Evolutionary conservation across 140 eudicot species (phyloP).

Genomic region (Erigeron philadelphicus): DNA sequence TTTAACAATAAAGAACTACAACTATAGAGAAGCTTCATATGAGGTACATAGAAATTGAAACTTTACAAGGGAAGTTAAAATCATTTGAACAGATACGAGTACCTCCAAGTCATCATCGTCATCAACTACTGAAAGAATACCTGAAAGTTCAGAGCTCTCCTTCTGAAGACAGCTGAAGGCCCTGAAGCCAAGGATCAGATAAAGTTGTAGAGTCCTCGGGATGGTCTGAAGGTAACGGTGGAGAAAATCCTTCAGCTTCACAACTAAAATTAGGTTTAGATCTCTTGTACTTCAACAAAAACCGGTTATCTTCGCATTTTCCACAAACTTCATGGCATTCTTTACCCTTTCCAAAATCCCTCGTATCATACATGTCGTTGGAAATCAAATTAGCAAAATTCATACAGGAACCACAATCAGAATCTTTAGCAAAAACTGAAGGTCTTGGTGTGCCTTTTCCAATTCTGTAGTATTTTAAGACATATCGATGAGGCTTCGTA

Average conservation of each 20-base stretch:
- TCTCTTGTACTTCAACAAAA: slow-evolving; percentile 44
- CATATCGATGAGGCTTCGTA: slow-evolving; percentile 29
- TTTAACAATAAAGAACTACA: slow-evolving; percentile 20
- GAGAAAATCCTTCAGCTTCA: slow-evolving; percentile 32
- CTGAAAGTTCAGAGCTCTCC: slow-evolving; percentile 29
- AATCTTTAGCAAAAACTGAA: slow-evolving; percentile 20
- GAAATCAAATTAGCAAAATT: slow-evolving; percentile 24
- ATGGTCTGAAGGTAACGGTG: slow-evolving; percentile 23
- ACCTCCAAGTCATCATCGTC: background rate
- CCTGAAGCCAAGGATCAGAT: slow-evolving; percentile 26
- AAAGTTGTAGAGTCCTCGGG: slow-evolving; percentile 24
- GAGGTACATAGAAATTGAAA: slow-evolving; percentile 16
- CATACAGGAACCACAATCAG: slow-evolving; percentile 28
- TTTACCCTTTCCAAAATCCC: slow-evolving; percentile 26
- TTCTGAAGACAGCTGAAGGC: slow-evolving; percentile 25
- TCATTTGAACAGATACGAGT: slow-evolving; percentile 8
- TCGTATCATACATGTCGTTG: slow-evolving; percentile 21
- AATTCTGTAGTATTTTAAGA: slow-evolving; percentile 40
- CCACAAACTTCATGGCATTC: slow-evolving; percentile 25
- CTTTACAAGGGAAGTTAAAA: slow-evolving; percentile 20
- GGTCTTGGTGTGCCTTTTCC: slow-evolving; percentile 29
- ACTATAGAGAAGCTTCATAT: background rate
- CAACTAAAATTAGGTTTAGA: slow-evolving; percentile 23
- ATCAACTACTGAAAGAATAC: slow-evolving; percentile 35
- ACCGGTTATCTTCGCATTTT: slow-evolving; percentile 29